Percentiles rank a stretch among this genome's conserved stretches.
Evolutionary conservation across 75 land plant species (phyloP).

Genomic region (Ceratopteris richardii): DNA sequence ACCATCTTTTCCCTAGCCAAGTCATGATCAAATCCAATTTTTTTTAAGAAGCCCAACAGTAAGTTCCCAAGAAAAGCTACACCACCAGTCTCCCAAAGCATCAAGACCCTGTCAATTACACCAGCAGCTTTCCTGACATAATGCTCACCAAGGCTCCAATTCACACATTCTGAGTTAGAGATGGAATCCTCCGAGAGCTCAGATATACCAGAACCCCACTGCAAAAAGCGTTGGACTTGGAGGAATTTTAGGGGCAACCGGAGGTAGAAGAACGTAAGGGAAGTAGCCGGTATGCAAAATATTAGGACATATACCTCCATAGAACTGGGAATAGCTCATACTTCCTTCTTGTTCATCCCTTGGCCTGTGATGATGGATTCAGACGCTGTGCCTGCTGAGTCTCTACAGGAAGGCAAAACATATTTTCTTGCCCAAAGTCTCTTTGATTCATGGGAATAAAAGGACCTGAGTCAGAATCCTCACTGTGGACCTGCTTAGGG

Average conservation of each 20-base stretch:
- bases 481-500: neutral
- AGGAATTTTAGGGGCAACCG: neutral
- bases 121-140: constrained; percentile 18
- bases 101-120: constrained; percentile 19
- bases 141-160: constrained; percentile 4
- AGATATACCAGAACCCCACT: constrained; percentile 1
- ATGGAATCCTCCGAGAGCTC: too few relatives aligned
- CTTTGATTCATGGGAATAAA: too few relatives aligned
- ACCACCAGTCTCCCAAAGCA: constrained; percentile 20
- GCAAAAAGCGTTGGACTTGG: neutral
- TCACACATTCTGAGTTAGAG: neutral
- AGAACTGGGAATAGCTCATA: neutral
- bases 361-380: too few relatives aligned
- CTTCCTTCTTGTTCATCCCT: neutral
- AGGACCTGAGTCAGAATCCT: neutral
- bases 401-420: too few relatives aligned
- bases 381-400: too few relatives aligned
- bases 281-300: neutral
- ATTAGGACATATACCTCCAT: neutral
- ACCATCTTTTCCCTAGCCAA: constrained; percentile 24
- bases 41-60: constrained; percentile 23
- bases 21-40: constrained; percentile 26
- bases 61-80: constrained; percentile 28
- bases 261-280: neutral
- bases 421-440: too few relatives aligned